Conservation (phyloP, 2,329 filamentous ascomycete species). For the Pseudonectria buxi region DNA sequence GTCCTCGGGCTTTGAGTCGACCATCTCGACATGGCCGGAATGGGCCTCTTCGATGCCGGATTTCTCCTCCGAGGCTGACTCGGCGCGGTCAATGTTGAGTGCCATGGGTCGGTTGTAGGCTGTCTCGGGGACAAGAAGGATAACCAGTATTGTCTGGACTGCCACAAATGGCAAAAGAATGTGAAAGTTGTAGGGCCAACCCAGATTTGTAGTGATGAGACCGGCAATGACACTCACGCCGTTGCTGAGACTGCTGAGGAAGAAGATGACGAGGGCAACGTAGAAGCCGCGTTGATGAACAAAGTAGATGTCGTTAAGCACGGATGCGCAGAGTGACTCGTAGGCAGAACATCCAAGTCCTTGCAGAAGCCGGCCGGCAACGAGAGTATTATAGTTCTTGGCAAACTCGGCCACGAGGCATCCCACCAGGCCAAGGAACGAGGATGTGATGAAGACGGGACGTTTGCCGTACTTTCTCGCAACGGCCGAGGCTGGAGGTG, state of each 20-base stretch:
- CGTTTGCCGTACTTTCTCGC: slow-evolving; percentile 7
- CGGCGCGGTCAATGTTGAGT: slow-evolving; percentile 1
- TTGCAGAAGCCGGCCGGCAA: slow-evolving; percentile 4
- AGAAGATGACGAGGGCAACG: slow-evolving; percentile 3
- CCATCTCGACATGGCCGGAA: not conserved
- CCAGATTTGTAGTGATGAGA: slow-evolving; percentile 4
- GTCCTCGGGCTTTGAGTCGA: not conserved
- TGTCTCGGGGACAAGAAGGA: slow-evolving; percentile 5
- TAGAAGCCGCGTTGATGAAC: slow-evolving; percentile 7
- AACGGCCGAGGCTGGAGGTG: slow-evolving; percentile 4
- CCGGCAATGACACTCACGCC: slow-evolving; percentile 4
- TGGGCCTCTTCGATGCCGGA: not conserved
- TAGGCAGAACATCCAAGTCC: slow-evolving; percentile 3
- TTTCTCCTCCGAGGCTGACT: not conserved
- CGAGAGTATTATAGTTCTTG: slow-evolving; percentile 1
- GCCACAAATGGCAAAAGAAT: slow-evolving; percentile 6
- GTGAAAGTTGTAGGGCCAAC: slow-evolving; percentile 6
- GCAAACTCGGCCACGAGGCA: slow-evolving; percentile 4
- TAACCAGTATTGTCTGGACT: slow-evolving; percentile 4
- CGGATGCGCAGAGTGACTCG: slow-evolving; percentile 4
- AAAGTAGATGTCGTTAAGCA: slow-evolving; percentile 7
- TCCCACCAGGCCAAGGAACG: slow-evolving; percentile 2
- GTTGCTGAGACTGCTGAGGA: slow-evolving; percentile 5
- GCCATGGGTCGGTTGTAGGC: not conserved
- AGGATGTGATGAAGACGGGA: slow-evolving; percentile 5